Evolutionary conservation across 192 early-diverging fungal genomes (phyloP).

Genomic region (Coemansia sp.): DNA sequence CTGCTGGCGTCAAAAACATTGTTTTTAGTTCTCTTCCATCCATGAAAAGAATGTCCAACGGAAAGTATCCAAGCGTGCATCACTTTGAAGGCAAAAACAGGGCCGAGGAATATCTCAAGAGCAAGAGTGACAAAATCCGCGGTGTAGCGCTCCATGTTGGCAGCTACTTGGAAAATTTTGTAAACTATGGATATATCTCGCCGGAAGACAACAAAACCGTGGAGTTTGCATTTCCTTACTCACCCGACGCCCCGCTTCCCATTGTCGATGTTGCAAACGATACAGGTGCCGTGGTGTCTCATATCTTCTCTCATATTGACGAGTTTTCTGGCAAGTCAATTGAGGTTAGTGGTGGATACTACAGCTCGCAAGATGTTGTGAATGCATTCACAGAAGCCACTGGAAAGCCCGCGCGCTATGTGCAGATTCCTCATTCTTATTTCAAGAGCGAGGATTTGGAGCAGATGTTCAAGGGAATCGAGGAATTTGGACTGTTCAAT

Average conservation of each 20-base stretch:
- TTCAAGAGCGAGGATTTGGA: conserved; percentile 7
- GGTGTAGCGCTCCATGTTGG: background rate
- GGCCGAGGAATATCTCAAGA: conserved; percentile 12
- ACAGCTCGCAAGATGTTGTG: conserved; percentile 17
- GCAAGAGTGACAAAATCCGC: conserved; percentile 1
- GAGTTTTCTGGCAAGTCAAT: conserved; percentile 7
- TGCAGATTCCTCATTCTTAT: conserved; percentile 12
- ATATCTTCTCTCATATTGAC: conserved; percentile 14
- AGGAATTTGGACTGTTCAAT: conserved; percentile 17
- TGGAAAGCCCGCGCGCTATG: conserved; percentile 20
- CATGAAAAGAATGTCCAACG: conserved; percentile 15
- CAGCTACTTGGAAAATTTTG: conserved; percentile 17
- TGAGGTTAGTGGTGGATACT: conserved; percentile 25
- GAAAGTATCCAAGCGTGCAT: conserved; percentile 17
- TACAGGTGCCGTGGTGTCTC: conserved; percentile 10
- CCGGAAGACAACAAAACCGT: conserved; percentile 14
- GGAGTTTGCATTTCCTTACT: conserved; percentile 8
- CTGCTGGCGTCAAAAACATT: conserved; percentile 7
- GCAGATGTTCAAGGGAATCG: conserved; percentile 23
- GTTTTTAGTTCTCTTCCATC: conserved; percentile 26
- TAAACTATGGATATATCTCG: conserved; percentile 10
- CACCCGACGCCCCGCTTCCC: background rate
- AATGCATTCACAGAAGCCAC: conserved; percentile 17
- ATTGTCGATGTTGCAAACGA: conserved; percentile 14
- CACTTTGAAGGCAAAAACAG: conserved; percentile 30